Conservation (phyloP, 2,329 filamentous ascomycete species). For the Microdochium paspali region DNA sequence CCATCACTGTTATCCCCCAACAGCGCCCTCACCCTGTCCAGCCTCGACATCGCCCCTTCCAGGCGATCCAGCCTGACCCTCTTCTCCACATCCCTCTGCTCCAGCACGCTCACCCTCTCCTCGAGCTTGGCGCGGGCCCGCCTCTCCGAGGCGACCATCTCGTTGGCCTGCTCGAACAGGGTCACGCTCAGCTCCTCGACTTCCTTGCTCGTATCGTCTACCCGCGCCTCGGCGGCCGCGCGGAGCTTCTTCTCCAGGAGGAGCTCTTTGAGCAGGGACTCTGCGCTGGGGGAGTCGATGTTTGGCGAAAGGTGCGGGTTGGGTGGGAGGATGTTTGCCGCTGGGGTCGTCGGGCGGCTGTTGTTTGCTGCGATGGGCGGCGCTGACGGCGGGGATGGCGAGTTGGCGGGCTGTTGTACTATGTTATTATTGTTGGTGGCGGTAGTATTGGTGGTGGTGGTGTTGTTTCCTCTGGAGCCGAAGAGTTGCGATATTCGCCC, state of each 20-base stretch:
- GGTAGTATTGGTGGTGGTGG: conserved; percentile 1
- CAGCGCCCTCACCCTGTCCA: conserved; percentile 1
- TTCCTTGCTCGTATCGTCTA: conserved; percentile 59
- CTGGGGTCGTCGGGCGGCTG: background rate
- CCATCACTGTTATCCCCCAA: background rate
- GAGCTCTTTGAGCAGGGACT: conserved; percentile 54
- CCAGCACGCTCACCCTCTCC: conserved; percentile 58
- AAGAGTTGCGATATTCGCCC: conserved; percentile 19
- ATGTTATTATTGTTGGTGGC: background rate
- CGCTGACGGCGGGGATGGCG: conserved; percentile 8
- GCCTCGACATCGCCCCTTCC: conserved; percentile 39
- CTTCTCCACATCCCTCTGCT: conserved; percentile 63
- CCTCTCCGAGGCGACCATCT: conserved; percentile 76
- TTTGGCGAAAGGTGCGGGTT: too few relatives aligned
- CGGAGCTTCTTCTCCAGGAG: conserved; percentile 58
- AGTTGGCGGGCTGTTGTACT: conserved; percentile 3
- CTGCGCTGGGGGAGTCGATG: conserved; percentile 15
- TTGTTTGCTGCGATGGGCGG: conserved; percentile 9
- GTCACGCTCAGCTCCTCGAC: conserved; percentile 69
- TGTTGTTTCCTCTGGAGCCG: conserved; percentile 11
- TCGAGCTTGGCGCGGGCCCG: conserved; percentile 62
- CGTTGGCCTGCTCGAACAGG: conserved; percentile 75
- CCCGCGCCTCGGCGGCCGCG: conserved; percentile 57
- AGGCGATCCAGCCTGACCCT: conserved; percentile 56
- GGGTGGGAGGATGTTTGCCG: too few relatives aligned